Evolutionary conservation across 495 filamentous ascomycete genomes (phyloP), one percentile per base, ranked within the genome.

Genomic region (Viridothelium virens): DNA sequence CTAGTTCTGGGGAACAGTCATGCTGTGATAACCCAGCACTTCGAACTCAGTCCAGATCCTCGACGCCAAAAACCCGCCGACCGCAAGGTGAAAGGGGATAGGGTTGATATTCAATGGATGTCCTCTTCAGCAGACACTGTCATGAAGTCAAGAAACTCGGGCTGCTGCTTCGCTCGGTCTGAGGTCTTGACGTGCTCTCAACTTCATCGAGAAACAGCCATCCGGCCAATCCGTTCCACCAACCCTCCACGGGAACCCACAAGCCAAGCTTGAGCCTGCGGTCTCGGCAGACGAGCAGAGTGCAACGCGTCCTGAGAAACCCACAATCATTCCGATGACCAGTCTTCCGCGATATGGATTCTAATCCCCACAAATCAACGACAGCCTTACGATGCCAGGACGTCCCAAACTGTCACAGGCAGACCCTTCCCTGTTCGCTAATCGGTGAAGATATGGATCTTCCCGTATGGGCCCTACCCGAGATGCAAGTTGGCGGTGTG

Each of bases 311-410:
- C 53, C 31, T 59, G 25, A 18, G 31, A 59, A 59, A 33, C 31
- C 14, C 18, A 59, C 33, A 9, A 36, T 14, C 53, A 18, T 36
- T 14, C 10, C 5, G 25, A 18, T n/a, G 6, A 5, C 31, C 31
- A 10, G 6, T 10, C n/a, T 18, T 14, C 53, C 18, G 36, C 31
- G 53, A 59, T 59, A 36, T 44, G 53, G 18, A 9, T 6, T 18
- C n/a, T 53, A 18, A 14, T 59, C 53, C 36, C 53, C 18, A 36
- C 53, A 59, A 59, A 59, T 59, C 53, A 59, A 34, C 53, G 53
- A 59, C 53, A 59, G 53, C 53, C 53, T 31, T 59, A 59, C 31
- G 18, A 18, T 9, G 18, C 18, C 36, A 2, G 31, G 31, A 36
- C 31, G 31, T 59, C 53, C 53, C 31, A 10, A 59, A 34, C 0